Base-by-base conservation (phyloP, 176 grass and related monocot species). In the Panicum miliaceum region DNA sequence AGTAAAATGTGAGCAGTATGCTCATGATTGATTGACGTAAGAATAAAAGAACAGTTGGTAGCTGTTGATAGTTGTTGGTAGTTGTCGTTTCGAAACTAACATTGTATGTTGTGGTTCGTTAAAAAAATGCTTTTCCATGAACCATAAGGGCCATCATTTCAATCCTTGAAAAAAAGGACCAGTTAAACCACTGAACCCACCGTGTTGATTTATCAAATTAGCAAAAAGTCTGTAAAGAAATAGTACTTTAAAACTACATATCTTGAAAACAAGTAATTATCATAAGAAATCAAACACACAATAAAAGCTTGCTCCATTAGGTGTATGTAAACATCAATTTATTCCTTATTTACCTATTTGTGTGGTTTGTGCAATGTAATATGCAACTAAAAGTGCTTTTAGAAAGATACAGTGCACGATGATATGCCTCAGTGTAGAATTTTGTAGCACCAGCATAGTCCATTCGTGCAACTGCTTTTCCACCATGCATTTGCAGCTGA, bases 401-500 rank as follows among this genome's bases (percentile, higher is more conserved):
- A 45, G 10, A 45, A 27, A 71, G 32, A 13, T 50, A 79, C 9
- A 35, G 16, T 80, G 36, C 35, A 64, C 7, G 9, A 35, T n/a
- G 20, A 42, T 52, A 57, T 86, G 81, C 85, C 77, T 86, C 59
- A 4, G 59, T 57, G 48, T 86, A 86, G 58, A 77, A 80, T 45
- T 74, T 86, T 34, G 25, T 25, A 74, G 84, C 77, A 5, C 35
- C 37, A n/a, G 23, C 32, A 65, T 86, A 86, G 36, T 81, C 69
- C 13, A 25, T 73, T 50, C 1, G 12, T 37, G 41, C 20, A 81
- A 81, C 59, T 57, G 46, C 77, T 81, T 81, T 29, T 36, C 36
- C 77, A 74, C 77, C 85, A 66, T 45, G 59, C 34, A 73, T 57
- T 65, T 81, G 81, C 85, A 86, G 69, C 77, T 74, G 12, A 74